Percentiles rank a stretch among this genome's conserved stretches.
phyloP scores from a whole-genome alignment of 306 rosid species.

The Quillaja saponaria region DNA sequence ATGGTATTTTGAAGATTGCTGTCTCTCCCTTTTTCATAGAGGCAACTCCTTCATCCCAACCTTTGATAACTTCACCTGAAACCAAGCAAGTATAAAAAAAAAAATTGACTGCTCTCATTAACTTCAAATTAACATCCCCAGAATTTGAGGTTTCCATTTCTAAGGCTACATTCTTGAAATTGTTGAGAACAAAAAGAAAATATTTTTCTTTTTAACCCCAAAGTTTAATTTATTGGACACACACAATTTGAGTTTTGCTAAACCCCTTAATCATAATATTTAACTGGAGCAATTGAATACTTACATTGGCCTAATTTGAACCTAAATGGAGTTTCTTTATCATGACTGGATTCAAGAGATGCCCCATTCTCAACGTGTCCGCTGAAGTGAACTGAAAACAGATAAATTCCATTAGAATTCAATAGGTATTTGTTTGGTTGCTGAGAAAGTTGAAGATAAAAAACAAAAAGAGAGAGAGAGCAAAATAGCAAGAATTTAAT shows the following conservation, averaged over 20 bases:
- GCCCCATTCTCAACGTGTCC: slow-evolving; percentile 48
- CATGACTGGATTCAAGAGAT: slow-evolving; percentile 44
- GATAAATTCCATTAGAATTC: slow-evolving; percentile 6
- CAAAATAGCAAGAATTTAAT: slow-evolving; percentile 2
- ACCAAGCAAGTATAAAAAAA: background rate
- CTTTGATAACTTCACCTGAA: slow-evolving; percentile 67
- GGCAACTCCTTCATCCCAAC: slow-evolving; percentile 69
- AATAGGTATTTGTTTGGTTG: background rate
- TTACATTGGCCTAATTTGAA: slow-evolving; percentile 66
- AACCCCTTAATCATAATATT: no score
- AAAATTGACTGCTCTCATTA: background rate
- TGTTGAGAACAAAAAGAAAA: no score
- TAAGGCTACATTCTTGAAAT: background rate
- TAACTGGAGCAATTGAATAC: slow-evolving; percentile 12
- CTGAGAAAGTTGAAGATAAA: background rate
- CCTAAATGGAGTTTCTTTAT: slow-evolving; percentile 45
- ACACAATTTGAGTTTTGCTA: no score
- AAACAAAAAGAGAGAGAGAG: background rate
- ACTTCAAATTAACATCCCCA: background rate
- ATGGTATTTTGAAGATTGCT: slow-evolving; percentile 62
- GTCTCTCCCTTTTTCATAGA: slow-evolving; percentile 70
- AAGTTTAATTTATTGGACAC: no score
- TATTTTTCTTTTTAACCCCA: no score
- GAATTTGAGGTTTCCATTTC: slow-evolving; percentile 5
- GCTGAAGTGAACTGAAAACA: slow-evolving; percentile 51